Evolutionary conservation across 2,329 filamentous ascomycete species (phyloP), one percentile per base, ranked within the genome.

Genomic region (Pleoardoris graminearum): DNA sequence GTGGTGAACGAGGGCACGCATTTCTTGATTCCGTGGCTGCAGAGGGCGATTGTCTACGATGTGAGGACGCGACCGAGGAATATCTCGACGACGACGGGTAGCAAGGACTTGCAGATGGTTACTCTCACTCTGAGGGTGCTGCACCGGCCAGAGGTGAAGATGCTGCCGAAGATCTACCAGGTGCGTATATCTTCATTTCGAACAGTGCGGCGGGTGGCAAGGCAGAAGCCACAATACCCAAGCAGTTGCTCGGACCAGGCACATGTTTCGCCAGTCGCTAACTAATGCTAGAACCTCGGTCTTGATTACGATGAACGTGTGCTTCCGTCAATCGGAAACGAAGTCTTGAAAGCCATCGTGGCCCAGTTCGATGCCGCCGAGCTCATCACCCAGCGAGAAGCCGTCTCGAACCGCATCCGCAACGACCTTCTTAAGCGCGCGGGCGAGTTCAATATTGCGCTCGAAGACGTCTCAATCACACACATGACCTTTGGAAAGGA

Each of bases 401-500:
- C 93, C 60, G 94, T 99, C 68, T 93, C 88, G 61, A 88, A 97
- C 77, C 89, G 92, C 68, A 99, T 99, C 81, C 91, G 90, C 56
- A 83, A 84, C 65, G 94, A 99, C 75, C 86, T 99, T 44, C 87
- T 94, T 72, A 91, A 89, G 80, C 92, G 94, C 69, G 94, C 94
- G 42, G 80, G 87, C 69, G 94, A 99, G 77, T 99, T 99, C 86
- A 96, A 99, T 82, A 99, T 99, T 72, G 91, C 91, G 23, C 90
- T 99, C 48, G 94, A 99, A 79, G 94, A 99, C 72, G 94, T 99
- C 55, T 96, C 91, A 72, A 99, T 99, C 77, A 99, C 94, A 57
- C 94, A 99, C 83, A 99, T 99, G 94, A 99, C 94, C 48, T 99
- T 99, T 74, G 94, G 94, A 66, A 93, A 93, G 77, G 94, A 99